phyloP scores from a whole-genome alignment of 2,329 filamentous ascomycete species.

The Fusarium virguliforme region DNA sequence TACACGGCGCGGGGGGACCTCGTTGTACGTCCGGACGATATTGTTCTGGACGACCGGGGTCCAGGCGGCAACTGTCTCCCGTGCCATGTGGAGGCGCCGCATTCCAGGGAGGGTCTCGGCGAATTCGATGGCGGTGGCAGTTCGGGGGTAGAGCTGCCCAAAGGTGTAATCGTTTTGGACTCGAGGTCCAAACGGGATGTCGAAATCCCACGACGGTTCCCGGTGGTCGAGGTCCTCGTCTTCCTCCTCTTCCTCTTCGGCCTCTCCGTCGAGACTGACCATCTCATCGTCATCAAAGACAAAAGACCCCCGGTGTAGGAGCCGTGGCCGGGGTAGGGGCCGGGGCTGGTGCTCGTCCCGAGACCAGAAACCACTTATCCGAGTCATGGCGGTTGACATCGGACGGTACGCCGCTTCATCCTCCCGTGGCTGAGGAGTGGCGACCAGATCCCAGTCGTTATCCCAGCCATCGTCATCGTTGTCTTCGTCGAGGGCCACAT shows the following conservation, averaged over 20 bases:
- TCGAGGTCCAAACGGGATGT: conserved; percentile 21
- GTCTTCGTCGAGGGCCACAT: background rate
- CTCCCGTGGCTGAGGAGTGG: background rate
- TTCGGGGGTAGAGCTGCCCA: conserved; percentile 15
- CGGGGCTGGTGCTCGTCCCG: background rate
- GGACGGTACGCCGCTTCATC: background rate
- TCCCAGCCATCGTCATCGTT: background rate
- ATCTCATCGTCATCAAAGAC: background rate
- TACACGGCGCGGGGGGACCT: conserved; percentile 8
- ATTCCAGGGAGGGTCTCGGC: conserved; percentile 10
- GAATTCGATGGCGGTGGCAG: background rate
- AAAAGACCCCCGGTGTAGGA: background rate
- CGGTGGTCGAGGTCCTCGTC: conserved; percentile 16
- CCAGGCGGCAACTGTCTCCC: conserved; percentile 2
- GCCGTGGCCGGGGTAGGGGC: background rate
- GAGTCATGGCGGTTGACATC: background rate
- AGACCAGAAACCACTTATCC: background rate
- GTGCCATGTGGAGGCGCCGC: background rate
- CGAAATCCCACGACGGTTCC: conserved; percentile 16
- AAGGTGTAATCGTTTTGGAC: background rate
- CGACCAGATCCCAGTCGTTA: conserved; percentile 14
- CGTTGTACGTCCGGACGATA: conserved; percentile 24
- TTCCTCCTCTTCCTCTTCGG: conserved; percentile 13
- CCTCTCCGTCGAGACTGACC: conserved; percentile 12
- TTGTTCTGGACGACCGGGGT: conserved; percentile 8